Conservation (phyloP, 1,284 basidiomycete genomes). For the Malassezia furfur region DNA sequence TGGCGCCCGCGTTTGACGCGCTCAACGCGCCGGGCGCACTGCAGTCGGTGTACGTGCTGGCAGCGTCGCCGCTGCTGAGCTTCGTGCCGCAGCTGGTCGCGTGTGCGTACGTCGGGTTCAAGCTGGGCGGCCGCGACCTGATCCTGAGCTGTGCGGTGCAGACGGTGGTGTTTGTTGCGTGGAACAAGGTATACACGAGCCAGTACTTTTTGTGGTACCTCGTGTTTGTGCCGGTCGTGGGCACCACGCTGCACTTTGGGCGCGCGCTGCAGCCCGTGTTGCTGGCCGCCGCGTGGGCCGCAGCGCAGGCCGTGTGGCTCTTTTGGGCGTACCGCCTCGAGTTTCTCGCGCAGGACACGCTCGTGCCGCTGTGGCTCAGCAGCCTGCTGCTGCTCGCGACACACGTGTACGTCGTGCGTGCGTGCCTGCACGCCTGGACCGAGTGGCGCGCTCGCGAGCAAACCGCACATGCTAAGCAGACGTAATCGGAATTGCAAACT, state of each 20-base stretch:
- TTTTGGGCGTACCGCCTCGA: conserved; percentile 42
- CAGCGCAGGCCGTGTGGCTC: conserved; percentile 50
- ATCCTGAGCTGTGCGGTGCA: conserved; percentile 82
- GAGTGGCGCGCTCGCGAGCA: conserved; percentile 5
- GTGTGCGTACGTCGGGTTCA: conserved; percentile 60
- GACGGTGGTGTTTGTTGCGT: conserved; percentile 78
- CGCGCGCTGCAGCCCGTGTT: conserved; percentile 13
- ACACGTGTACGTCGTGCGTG: conserved; percentile 24
- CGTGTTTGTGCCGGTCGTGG: conserved; percentile 72
- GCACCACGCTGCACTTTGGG: conserved; percentile 58
- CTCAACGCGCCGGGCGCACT: conserved; percentile 1
- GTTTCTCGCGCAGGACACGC: conserved; percentile 35
- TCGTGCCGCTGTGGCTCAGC: conserved; percentile 31
- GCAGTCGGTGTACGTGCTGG: background rate
- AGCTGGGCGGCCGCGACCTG: conserved; percentile 57
- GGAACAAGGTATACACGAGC: conserved; percentile 98
- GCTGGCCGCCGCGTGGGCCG: conserved; percentile 58
- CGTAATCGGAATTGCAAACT: background rate
- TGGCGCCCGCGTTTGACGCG: conserved; percentile 48
- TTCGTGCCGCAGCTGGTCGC: conserved; percentile 63
- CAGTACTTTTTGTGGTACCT: conserved; percentile 99
- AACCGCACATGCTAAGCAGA: background rate
- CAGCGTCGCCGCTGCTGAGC: conserved; percentile 26
- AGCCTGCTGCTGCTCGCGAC: conserved; percentile 26
- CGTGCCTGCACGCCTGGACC: conserved; percentile 33